Conservation (phyloP, 2,329 filamentous ascomycete genomes). For the Aspergillus candidus region DNA sequence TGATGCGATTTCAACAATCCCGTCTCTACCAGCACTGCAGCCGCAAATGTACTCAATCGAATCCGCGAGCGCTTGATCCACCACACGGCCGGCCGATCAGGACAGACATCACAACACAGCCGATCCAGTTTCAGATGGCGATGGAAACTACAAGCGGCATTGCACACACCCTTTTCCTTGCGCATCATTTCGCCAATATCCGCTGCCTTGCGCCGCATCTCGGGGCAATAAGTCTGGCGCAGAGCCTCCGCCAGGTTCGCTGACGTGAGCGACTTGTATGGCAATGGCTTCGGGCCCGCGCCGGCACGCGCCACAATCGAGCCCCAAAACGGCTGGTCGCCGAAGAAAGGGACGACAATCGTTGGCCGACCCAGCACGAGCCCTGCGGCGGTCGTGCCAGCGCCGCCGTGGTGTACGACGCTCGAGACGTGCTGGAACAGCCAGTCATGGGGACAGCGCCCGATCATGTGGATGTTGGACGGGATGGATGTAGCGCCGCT, state of each 20-base stretch:
- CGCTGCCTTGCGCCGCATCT: constrained; percentile 51
- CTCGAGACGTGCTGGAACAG: constrained; percentile 73
- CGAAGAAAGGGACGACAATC: constrained; percentile 79
- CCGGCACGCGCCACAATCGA: constrained; percentile 67
- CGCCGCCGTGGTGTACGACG: constrained; percentile 83
- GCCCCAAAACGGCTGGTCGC: constrained; percentile 79
- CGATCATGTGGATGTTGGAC: constrained; percentile 73
- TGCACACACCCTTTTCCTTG: constrained; percentile 57
- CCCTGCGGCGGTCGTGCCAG: constrained; percentile 82
- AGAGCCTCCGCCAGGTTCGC: constrained; percentile 63
- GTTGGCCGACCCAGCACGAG: constrained; percentile 75
- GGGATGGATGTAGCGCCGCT: constrained; percentile 64
- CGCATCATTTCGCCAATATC: constrained; percentile 60
- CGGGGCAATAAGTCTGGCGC: constrained; percentile 52
- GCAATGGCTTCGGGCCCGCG: constrained; percentile 65
- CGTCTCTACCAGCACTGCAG: constrained; percentile 60
- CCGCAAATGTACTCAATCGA: constrained; percentile 65
- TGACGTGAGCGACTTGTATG: constrained; percentile 60
- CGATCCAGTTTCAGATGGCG: constrained; percentile 60
- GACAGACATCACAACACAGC: constrained; percentile 65
- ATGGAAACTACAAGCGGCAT: constrained; percentile 64
- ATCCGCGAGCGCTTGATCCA: constrained; percentile 62
- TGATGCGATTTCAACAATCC: constrained; percentile 62
- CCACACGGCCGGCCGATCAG: constrained; percentile 67
- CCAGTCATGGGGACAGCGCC: constrained; percentile 85